A percentile compares a stretch with the other conserved stretches of the same genome.
Conservation (phyloP, 1,139 yeast species). For the Meyerozyma carpophila region DNA sequence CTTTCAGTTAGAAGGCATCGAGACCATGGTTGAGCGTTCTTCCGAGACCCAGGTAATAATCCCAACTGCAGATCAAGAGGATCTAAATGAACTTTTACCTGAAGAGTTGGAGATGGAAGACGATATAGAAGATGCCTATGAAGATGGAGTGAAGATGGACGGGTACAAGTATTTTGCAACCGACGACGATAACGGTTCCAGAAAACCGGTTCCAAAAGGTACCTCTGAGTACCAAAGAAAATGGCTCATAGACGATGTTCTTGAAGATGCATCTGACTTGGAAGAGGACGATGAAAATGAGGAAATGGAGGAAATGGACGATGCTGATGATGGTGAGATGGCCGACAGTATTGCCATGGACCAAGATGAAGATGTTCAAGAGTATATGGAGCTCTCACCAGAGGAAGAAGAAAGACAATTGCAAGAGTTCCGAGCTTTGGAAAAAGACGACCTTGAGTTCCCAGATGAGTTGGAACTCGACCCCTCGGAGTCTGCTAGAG, state of each 20-base stretch:
- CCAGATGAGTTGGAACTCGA: slow-evolving; percentile 91
- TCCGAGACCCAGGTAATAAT: slow-evolving; percentile 22
- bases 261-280: slow-evolving; percentile 46
- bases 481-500: slow-evolving; percentile 71
- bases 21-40: slow-evolving; percentile 32
- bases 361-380: slow-evolving; percentile 26
- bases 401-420: slow-evolving; percentile 85
- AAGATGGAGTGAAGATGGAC: slow-evolving; percentile 54
- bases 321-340: not conserved
- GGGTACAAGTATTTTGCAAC: slow-evolving; percentile 59
- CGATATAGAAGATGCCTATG: slow-evolving; percentile 31
- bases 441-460: slow-evolving; percentile 82
- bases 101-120: slow-evolving; percentile 43
- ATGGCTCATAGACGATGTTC: slow-evolving; percentile 69
- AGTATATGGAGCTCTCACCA: slow-evolving; percentile 67
- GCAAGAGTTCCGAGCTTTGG: slow-evolving; percentile 60
- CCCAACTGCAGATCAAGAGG: slow-evolving; percentile 57
- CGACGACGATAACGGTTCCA: slow-evolving; percentile 20
- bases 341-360: slow-evolving; percentile 17
- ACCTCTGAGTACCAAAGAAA: slow-evolving; percentile 91
- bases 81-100: slow-evolving; percentile 63
- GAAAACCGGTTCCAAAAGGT: slow-evolving; percentile 66
- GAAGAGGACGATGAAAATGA: slow-evolving; percentile 38
- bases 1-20: slow-evolving; percentile 68
- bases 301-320: not conserved